Base-by-base conservation (phyloP, 2,329 filamentous ascomycete genomes). In the Colletotrichum agaves region DNA sequence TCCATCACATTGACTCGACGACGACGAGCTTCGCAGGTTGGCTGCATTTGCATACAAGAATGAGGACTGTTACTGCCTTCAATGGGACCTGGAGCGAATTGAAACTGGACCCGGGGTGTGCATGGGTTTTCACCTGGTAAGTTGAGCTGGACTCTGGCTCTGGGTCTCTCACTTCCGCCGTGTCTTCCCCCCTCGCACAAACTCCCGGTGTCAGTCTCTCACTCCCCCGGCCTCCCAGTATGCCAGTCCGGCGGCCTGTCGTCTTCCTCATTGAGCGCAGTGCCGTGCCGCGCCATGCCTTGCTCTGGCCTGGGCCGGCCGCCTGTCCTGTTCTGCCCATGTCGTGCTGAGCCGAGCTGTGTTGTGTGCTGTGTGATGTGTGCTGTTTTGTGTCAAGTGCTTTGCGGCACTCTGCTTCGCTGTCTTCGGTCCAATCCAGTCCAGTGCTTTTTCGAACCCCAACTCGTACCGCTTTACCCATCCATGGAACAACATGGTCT, bases 341-440 rank as follows among this genome's bases (percentile, higher is more conserved):
- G 62, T 37, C 44, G 59, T 62, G 49, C 52, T 47, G 61, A 46
- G 44, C 35, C 31, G 31, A 50, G 44, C 15, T 52, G 7, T 12
- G 35, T 12, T 57, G n/a, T 37, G 56, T 21, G 47, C 27, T 27
- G 61, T 50, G 44, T 35, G 49, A 7, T 60, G 50, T 58, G 44
- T 37, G 63, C 50, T 49, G 52, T 56, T 35, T 31, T 56, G 17
- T 56, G 52, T 56, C 44, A 31, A 31, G 58, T 39, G 58, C 50
- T 37, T 53, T 63, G 37, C 60, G 37, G 59, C 52, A 46, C 21
- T 53, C 27, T 67, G 64, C 64, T 63, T 63, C 53, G 52, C 35
- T 46, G 35, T 53, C 60, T 44, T 39, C 46, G 19, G 31, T 31
- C 47, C 41, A 50, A 44, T 49, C 43, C 52, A 17, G 21, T 63